Evolutionary conservation across 202 grass and related monocot genomes (phyloP), one percentile per base, ranked within the genome.

Genomic region (Dendrocalamus latiflorus): DNA sequence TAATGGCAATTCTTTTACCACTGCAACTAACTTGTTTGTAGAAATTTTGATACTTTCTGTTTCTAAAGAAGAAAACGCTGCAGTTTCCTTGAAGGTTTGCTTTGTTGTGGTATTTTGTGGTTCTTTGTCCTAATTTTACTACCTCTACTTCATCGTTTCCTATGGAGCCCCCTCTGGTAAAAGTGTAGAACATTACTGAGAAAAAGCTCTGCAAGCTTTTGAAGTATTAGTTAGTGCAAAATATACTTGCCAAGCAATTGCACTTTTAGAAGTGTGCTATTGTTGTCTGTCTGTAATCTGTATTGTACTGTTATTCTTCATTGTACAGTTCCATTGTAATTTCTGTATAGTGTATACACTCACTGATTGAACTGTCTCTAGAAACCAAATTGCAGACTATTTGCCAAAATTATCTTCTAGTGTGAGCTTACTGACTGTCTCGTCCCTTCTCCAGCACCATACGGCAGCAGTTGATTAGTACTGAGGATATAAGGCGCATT

Each of bases 381-480:
- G 20, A 49, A 79, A 85, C 21, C 33, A 28, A 61, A 22, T 70
- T 70, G 12, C 11, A 70, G 20, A 80, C 10, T 49, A 20, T 53
- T 53, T 74, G 72, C 48, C 45, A 70, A 70, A 74, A 37, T 34
- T 61, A 63, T 63, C 25, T 74, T 53, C 4, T 75, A 57, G 12
- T 45, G 12, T 80, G 41, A 75, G 17, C 37, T 71, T 58, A 77
- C 74, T 79, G 9, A 56, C 4, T 8, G 16, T 57, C 20, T 67
- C 9, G 54, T 79, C 47, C 47, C 65, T 93, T 82, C 36, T 83
- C 41, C 84, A 99, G 97, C 76, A 92, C 81, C 73, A 99, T 99
- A 86, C 74, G 97, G 24, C 97, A 99, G 82, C 97, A 99, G 78
- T 86, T 99, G 81, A 91, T 99, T 75, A 99, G 83, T 88, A 94